Percentiles rank a stretch among this genome's conserved stretches.
Conservation (phyloP, 306 rosid species). For the Prunus mume region DNA sequence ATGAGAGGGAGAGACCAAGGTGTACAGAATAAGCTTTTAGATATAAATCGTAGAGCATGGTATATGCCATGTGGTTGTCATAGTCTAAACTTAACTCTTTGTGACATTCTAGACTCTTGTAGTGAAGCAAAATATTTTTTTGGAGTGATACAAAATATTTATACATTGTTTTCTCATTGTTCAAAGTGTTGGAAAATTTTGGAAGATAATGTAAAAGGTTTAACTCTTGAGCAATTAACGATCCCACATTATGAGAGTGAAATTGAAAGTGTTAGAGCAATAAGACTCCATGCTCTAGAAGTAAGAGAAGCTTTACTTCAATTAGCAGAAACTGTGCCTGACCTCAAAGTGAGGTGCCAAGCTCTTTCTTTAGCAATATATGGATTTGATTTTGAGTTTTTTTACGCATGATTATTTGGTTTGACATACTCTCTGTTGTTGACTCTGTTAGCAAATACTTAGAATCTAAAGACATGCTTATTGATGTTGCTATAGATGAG, state of each 20-base stretch:
- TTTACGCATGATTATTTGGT: constrained; percentile 2
- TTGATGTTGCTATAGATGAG: not conserved
- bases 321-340: not conserved
- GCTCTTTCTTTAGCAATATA: not conserved
- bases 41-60: not conserved
- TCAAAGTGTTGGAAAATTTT: not conserved
- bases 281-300: constrained; percentile 6
- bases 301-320: constrained; percentile 8
- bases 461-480: not conserved
- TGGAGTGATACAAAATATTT: not conserved
- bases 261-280: not conserved
- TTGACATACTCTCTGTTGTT: constrained; percentile 2
- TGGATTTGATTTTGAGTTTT: not conserved
- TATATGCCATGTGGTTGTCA: not conserved
- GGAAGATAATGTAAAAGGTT: not conserved
- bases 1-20: not conserved
- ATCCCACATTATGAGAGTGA: not conserved
- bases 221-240: not conserved
- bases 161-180: constrained; percentile 5
- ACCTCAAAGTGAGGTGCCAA: not conserved
- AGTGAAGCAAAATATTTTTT: not conserved
- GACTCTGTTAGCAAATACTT: not conserved
- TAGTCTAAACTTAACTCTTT: not conserved
- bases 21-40: not conserved
- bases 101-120: not conserved